Evolutionary conservation across 2,329 filamentous ascomycete genomes (phyloP).

Genomic region (Talaromyces sp.): DNA sequence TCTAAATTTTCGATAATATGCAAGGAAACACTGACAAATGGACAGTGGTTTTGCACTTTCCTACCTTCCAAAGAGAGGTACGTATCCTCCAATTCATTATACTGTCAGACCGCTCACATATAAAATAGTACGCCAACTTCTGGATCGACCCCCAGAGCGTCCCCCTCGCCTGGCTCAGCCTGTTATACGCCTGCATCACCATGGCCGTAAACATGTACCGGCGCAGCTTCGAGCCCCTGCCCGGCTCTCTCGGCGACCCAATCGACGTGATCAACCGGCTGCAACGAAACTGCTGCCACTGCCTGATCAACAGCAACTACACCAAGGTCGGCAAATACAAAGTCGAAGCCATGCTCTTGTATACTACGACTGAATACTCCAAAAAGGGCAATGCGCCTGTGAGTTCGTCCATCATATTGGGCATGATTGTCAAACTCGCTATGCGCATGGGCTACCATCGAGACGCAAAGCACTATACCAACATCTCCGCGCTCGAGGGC

Average conservation of each 20-base stretch:
- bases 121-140: slow-evolving; percentile 24
- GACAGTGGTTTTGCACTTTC: slow-evolving; percentile 25
- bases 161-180: slow-evolving; percentile 27
- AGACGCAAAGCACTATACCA: slow-evolving; percentile 48
- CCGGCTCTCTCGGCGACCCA: slow-evolving; percentile 14
- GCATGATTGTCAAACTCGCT: slow-evolving; percentile 50
- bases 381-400: slow-evolving; percentile 37
- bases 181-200: slow-evolving; percentile 25
- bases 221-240: slow-evolving; percentile 20
- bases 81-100: slow-evolving; percentile 39
- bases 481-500: slow-evolving; percentile 50
- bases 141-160: slow-evolving; percentile 23
- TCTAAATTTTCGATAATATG: neutral
- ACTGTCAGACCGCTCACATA: neutral
- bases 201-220: slow-evolving; percentile 22
- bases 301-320: slow-evolving; percentile 30
- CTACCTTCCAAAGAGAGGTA: slow-evolving; percentile 28
- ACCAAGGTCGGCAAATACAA: slow-evolving; percentile 27
- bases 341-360: slow-evolving; percentile 26
- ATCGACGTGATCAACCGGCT: slow-evolving; percentile 36
- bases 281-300: slow-evolving; percentile 41
- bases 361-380: slow-evolving; percentile 26
- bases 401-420: slow-evolving; percentile 49
- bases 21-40: neutral
- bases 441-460: slow-evolving; percentile 58